Base-by-base conservation (phyloP, 345 rosid genomes). In the Diplotaxis tenuifolia region DNA sequence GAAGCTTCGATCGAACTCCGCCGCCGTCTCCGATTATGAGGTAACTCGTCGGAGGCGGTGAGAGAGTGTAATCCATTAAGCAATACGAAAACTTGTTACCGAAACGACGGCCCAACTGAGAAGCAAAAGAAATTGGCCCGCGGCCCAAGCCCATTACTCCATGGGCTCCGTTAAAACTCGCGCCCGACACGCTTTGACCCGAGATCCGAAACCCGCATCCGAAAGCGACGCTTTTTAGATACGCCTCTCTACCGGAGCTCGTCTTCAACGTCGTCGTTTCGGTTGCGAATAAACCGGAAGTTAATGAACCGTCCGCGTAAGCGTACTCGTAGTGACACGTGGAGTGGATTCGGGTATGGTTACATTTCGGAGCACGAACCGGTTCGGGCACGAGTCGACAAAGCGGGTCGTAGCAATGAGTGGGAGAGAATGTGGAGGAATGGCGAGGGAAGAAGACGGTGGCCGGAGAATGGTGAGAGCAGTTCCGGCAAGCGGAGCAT, bases 101-200 rank as follows among this genome's bases (percentile, higher is more conserved):
- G 20, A 89, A 89, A 19, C 81, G 92, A 66, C 84, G 98, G 56
- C 92, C 93, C 20, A 93, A 65, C 76, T 89, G 98, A 55, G 97
- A 85, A 20, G 96, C 67, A 40, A 93, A 87, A 7, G 96, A 90
- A 62, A 87, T 90, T 57, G 89, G 84, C 11, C 93, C 92, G 6
- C 92, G 86, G 47, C 97, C 97, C 67, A 93, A 85, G 63, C 98
- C 98, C 88, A 93, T 82, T 0, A 93, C 96, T 7, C 96, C 98
- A n/a, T 89, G 85, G 61, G 96, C 89, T 18, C 90, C 96, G 14
- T 83, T 82, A 81, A 90, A 89, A 79, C 86, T 86, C 1, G 80
- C 19, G 20, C 98, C 92, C 1, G 50, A 45, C 3, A 45, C 50
- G 50, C 50, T 14, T 6, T 45, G 50, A n/a, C 50, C 50, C 31